A percentile compares a stretch with the other conserved stretches of the same genome.
Evolutionary conservation across 352 stramenopile genomes (phyloP).

Genomic region (Vaucheria bursata): DNA sequence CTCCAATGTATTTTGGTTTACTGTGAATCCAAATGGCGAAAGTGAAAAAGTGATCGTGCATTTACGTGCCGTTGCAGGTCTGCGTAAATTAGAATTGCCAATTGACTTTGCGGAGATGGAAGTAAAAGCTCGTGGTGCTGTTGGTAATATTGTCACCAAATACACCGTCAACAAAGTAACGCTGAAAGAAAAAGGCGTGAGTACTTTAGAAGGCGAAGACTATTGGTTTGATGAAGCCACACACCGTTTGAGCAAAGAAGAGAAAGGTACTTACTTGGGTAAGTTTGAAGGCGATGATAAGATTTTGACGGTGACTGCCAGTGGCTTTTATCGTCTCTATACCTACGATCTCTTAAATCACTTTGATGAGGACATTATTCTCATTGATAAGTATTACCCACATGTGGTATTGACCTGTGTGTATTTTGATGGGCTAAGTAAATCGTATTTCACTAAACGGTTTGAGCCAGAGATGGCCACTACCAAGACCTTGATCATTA

Average conservation of each 20-base stretch:
- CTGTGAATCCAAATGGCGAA: not conserved
- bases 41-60: not conserved
- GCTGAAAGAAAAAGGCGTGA: not conserved
- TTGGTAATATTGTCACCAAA: not conserved
- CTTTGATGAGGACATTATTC: not conserved
- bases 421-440: not conserved
- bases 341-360: not conserved
- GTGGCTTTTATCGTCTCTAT: not conserved
- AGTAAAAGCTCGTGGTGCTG: not conserved
- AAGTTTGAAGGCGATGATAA: not conserved
- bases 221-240: not conserved
- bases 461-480: not conserved
- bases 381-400: not conserved
- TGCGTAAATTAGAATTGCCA: not conserved
- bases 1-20: not conserved
- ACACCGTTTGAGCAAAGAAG: not conserved
- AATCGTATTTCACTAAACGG: slow-evolving; percentile 2
- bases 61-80: not conserved
- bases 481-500: not conserved
- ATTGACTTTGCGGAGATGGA: not conserved
- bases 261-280: not conserved
- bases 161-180: not conserved
- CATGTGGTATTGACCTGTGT: not conserved
- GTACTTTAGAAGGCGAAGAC: not conserved
- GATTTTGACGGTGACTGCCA: not conserved